Base-by-base conservation (phyloP, 1,284 basidiomycete genomes). In the Xerocomus cyaneibrunnescens region DNA sequence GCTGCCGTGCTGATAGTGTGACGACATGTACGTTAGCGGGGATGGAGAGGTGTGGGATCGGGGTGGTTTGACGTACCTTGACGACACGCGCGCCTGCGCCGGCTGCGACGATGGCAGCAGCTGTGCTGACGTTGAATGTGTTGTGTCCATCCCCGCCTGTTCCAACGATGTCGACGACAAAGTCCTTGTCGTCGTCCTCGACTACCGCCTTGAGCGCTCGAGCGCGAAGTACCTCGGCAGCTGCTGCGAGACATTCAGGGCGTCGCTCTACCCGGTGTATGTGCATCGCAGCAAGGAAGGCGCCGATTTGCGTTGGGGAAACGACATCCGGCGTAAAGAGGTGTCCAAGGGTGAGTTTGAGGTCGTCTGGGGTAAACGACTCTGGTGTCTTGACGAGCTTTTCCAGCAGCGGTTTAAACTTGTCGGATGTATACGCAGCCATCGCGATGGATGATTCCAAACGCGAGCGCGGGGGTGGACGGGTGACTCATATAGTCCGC, bases 101-200 rank as follows among this genome's bases (percentile, higher is more conserved):
- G 17, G 94, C 94, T 22, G 95, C 95, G 17, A 99, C 92, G 54
- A 99, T 84, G 4, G 85, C 94, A 2, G 96, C 96, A 0, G 94
- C 91, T 0, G 96, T 98, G 64, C 93, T 96, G 39, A 98, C 95
- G 69, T 99, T 98, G 79, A 96, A 99, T 0, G 96, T 90, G 65
- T 98, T 93, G 73, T 96, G 87, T 0, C 95, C 95, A 72, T 98
- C 96, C 12, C 96, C 96, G n/a, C 96, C 96, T 0, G 66, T 71
- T 16, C 62, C 80, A 35, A 82, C 80, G 47, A 87, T 86, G 62
- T 88, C 86, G 23, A 89, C 87, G 22, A 89, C 75, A 56, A 87
- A 87, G 62, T 87, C 84, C 5, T 73, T 68, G 39, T 84, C 81
- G 5, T 65, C 66, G 44, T 81, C 79, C 54, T 83, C 76, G 31